Conservation (phyloP, 331 rosid genomes). For the Quercus tomentella region DNA sequence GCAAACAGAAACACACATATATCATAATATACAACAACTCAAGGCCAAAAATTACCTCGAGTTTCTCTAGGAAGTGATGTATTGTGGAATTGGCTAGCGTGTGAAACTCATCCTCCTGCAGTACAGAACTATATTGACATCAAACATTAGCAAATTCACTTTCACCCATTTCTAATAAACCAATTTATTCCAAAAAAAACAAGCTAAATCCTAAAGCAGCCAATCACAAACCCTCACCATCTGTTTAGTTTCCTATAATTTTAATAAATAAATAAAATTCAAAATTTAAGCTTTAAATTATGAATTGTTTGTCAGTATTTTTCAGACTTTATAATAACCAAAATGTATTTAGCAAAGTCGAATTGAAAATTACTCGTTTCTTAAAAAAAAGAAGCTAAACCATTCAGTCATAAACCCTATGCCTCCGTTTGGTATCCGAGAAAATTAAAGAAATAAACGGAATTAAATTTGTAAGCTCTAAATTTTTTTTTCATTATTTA, state of each 20-base stretch:
- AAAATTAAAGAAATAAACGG: no score
- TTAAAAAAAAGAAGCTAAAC: no score
- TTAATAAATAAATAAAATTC: not conserved
- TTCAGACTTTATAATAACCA: no score
- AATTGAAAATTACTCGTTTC: no score
- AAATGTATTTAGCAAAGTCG: no score
- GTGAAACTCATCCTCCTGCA: constrained; percentile 80
- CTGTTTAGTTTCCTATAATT: not conserved
- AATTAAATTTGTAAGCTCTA: no score
- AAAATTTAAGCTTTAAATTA: not conserved
- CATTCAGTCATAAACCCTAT: no score
- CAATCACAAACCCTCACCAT: not conserved
- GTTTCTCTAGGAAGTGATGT: constrained; percentile 66
- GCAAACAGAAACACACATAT: not conserved
- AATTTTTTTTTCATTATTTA: no score
- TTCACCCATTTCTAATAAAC: not conserved
- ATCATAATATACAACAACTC: not conserved
- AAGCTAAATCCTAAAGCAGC: not conserved
- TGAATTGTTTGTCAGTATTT: not conserved
- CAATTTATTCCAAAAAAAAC: not conserved
- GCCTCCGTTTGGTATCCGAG: no score
- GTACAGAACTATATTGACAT: constrained; percentile 56
- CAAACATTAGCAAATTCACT: constrained; percentile 36
- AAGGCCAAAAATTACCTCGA: constrained; percentile 53
- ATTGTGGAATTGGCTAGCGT: constrained; percentile 66